phyloP scores from a whole-genome alignment of 2,329 filamentous ascomycete species.

The Leptographium wingfieldii region DNA sequence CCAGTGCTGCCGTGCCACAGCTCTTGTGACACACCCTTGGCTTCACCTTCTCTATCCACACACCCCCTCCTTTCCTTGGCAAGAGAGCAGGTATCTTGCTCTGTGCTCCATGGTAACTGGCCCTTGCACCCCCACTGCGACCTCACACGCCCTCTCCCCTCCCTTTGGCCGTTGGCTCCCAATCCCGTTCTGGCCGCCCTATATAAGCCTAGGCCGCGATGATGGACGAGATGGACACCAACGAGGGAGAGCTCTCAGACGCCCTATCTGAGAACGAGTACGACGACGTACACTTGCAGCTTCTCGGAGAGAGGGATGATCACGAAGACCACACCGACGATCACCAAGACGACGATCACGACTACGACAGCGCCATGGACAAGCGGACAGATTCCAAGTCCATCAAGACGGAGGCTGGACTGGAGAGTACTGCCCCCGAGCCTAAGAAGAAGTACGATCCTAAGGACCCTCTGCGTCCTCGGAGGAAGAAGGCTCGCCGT shows the following conservation, averaged over 20 bases:
- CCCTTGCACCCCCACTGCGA: not conserved
- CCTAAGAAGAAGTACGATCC: conserved; percentile 61
- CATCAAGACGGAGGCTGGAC: conserved; percentile 5
- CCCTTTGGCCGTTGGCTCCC: not conserved
- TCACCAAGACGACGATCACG: conserved; percentile 43
- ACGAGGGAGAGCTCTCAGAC: conserved; percentile 44
- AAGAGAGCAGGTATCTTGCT: no score
- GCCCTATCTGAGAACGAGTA: conserved; percentile 47
- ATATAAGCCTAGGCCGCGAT: conserved; percentile 44
- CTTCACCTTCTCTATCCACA: not conserved
- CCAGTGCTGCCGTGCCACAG: conserved; percentile 7
- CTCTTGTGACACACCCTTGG: conserved; percentile 5
- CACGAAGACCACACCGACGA: conserved; percentile 40
- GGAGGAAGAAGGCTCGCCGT: conserved; percentile 88
- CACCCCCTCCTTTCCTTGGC: not conserved
- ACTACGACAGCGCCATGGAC: conserved; percentile 35
- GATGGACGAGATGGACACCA: conserved; percentile 41
- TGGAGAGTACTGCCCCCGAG: conserved; percentile 22
- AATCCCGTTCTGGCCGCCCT: conserved; percentile 11
- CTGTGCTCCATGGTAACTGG: not conserved
- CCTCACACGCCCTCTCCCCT: not conserved
- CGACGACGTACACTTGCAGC: conserved; percentile 32
- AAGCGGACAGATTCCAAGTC: conserved; percentile 37
- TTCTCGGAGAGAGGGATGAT: conserved; percentile 20
- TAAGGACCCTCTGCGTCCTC: conserved; percentile 80